Conservation (phyloP, 495 filamentous ascomycete species). For the Cudoniella acicularis region DNA sequence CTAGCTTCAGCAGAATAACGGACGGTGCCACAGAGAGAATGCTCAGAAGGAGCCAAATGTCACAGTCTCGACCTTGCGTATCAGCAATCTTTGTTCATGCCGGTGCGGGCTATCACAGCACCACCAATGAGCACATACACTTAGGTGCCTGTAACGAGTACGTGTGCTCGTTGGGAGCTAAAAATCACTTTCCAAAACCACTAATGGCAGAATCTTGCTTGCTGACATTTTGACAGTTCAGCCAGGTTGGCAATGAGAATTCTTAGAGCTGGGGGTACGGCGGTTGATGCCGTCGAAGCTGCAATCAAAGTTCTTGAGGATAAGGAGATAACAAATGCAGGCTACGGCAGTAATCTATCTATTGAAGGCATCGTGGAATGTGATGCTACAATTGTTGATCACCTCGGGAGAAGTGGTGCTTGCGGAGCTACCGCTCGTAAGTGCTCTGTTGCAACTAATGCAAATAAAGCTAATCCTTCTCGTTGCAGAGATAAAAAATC, state of each 20-base stretch:
- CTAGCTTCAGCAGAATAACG: conserved; percentile 8
- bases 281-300: conserved; percentile 88
- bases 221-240: conserved; percentile 52
- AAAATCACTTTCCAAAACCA: background rate
- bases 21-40: conserved; percentile 23
- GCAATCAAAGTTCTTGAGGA: conserved; percentile 87
- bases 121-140: conserved; percentile 76
- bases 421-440: conserved; percentile 85
- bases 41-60: conserved; percentile 3
- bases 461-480: too few species aligned
- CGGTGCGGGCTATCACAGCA: conserved; percentile 90
- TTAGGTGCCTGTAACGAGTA: conserved; percentile 84
- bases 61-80: conserved; percentile 22
- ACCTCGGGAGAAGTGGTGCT: conserved; percentile 85
- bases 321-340: conserved; percentile 91
- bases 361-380: conserved; percentile 89
- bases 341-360: conserved; percentile 91
- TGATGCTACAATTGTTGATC: conserved; percentile 89
- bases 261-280: conserved; percentile 70
- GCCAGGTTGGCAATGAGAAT: conserved; percentile 74
- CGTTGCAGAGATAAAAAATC: conserved; percentile 78
- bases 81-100: conserved; percentile 91
- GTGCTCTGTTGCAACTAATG: conserved; percentile 34
- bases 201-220: background rate
- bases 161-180: conserved; percentile 34